A percentile compares a stretch with the other conserved stretches of the same genome.
Conservation (phyloP, 257 asterid species). For the Catharanthus roseus region DNA sequence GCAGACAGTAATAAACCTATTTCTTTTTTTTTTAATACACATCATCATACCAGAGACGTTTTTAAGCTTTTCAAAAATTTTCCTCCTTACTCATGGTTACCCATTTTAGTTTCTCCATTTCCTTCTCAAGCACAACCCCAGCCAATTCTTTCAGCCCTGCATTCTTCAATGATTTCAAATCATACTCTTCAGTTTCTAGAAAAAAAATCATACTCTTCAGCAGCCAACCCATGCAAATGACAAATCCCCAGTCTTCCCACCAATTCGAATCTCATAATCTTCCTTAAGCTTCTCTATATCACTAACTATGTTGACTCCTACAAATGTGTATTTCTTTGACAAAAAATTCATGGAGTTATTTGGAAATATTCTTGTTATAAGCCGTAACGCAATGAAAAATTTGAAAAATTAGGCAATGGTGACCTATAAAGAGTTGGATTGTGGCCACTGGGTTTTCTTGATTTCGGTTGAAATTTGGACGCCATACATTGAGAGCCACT, state of each 20-base stretch:
- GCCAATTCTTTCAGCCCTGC: slow-evolving; percentile 29
- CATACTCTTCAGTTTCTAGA: too few relatives aligned
- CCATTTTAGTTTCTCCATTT: slow-evolving; percentile 22
- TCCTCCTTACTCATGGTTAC: slow-evolving; percentile 20
- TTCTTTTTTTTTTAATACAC: too few relatives aligned
- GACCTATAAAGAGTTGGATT: slow-evolving; percentile 36
- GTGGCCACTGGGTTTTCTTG: slow-evolving; percentile 25
- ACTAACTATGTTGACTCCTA: slow-evolving; percentile 19
- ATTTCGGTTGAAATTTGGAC: slow-evolving; percentile 23
- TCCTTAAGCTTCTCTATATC: slow-evolving; percentile 27
- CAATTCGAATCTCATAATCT: slow-evolving; percentile 19
- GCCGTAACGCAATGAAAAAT: slow-evolving; percentile 13
- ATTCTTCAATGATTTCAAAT: slow-evolving; percentile 6
- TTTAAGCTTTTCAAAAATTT: too few relatives aligned
- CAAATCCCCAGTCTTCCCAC: slow-evolving; percentile 21
- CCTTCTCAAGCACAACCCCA: slow-evolving; percentile 18
- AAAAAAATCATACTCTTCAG: too few relatives aligned
- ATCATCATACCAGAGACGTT: too few relatives aligned
- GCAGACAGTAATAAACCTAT: too few relatives aligned
- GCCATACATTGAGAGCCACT: slow-evolving; percentile 39
- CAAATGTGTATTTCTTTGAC: slow-evolving; percentile 15
- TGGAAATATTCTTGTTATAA: neutral
- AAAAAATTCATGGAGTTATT: slow-evolving; percentile 15
- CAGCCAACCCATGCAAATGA: slow-evolving; percentile 24
- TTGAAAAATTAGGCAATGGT: slow-evolving; percentile 34